A percentile compares a stretch with the other conserved stretches of the same genome.
phyloP scores from a whole-genome alignment of 2,329 filamentous ascomycete species.

The Drechslera avenae region DNA sequence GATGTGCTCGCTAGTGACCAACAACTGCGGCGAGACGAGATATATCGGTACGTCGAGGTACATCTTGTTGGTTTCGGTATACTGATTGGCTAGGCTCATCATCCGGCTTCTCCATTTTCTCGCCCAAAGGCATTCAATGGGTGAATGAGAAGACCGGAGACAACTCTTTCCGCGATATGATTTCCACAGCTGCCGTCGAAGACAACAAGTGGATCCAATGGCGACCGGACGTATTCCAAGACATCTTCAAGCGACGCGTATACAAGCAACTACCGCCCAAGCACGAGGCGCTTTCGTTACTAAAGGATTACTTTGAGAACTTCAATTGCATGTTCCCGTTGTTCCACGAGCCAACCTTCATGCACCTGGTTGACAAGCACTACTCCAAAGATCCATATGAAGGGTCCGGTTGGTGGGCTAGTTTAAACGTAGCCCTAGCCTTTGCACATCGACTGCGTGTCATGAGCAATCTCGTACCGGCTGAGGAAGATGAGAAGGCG shows the following conservation, averaged over 20 bases:
- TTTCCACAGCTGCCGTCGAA: constrained; percentile 81
- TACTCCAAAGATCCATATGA: constrained; percentile 93
- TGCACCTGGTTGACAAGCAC: constrained; percentile 93
- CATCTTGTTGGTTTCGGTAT: background rate
- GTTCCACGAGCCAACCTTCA: constrained; percentile 95
- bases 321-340: constrained; percentile 99
- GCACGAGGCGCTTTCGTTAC: constrained; percentile 81
- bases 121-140: constrained; percentile 97
- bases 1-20: constrained; percentile 98
- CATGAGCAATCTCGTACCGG: constrained; percentile 90
- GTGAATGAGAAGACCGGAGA: constrained; percentile 98
- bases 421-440: constrained; percentile 90
- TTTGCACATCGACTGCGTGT: constrained; percentile 90
- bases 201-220: constrained; percentile 96
- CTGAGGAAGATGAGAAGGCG: constrained; percentile 90
- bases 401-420: constrained; percentile 98
- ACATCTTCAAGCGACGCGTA: constrained; percentile 83
- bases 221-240: constrained; percentile 96
- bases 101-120: constrained; percentile 98
- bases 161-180: constrained; percentile 91
- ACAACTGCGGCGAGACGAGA: constrained; percentile 89
- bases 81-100: constrained; percentile 71
- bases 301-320: constrained; percentile 96
- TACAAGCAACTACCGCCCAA: constrained; percentile 85
- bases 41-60: constrained; percentile 74